Evolutionary conservation across 305 asterid species (phyloP), one percentile per base, ranked within the genome.

Genomic region (Solanum hybrid): DNA sequence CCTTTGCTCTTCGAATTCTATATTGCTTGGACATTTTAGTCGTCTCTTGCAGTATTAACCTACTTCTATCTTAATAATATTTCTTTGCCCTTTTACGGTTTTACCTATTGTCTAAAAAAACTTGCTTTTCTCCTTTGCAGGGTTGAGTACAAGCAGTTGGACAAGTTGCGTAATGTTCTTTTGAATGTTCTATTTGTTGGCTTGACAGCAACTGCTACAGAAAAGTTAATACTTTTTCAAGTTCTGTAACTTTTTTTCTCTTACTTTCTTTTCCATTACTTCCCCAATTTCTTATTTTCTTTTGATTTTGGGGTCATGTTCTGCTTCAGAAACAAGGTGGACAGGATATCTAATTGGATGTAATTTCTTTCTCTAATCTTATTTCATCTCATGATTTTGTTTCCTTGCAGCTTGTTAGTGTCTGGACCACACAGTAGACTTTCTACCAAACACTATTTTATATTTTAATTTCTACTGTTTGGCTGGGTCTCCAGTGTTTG

Each of bases 181-280:
- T 24, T 42, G 78, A 90, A 92, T 91, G 96, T 97, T 89, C 99
- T 98, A 27, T 93, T 97, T 91, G 98, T 97, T 89, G 99, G 93
- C 90, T 91, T 96, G 91, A 97, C 99, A 36, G 99, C 99, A 89
- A 96, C 99, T 71, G 99, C 99, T 73, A 97, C 99, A 78, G 97
- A 94, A 90, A 97, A 95, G 99, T 97, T 91, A 90, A 98, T 91
- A 51, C 81, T 87, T 89, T 89, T 56, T 78, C 64, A 2, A 79
- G 64, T 90, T 75, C n/a, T 51, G 6, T 56, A 35, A 35, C 19
- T 36, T 26, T 35, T 60, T 40, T 75, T n/a, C 85, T 32, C 29
- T 42, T 75, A 76, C 10, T 66, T 37, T 35, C 31, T 27, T 80
- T 37, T 35, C 56, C 71, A 9, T 36, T 13, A 27, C 36, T 71